phyloP scores from a whole-genome alignment of 2,329 filamentous ascomycete species.

The Colletotrichum cuscutae region DNA sequence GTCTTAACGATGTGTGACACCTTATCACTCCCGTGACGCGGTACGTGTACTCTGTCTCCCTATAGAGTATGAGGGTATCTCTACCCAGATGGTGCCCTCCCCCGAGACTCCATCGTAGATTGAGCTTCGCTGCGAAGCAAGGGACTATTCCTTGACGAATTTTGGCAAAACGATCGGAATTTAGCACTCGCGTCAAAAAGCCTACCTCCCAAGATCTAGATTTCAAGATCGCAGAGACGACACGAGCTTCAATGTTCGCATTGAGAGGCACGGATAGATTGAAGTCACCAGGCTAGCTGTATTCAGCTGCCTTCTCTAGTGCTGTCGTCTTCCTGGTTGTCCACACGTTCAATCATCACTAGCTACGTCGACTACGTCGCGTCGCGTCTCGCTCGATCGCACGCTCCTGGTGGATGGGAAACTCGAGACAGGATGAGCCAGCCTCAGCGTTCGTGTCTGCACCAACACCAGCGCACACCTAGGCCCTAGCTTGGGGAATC shows the following conservation, averaged over 20 bases:
- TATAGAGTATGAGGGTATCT: neutral
- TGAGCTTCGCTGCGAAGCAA: constrained; percentile 19
- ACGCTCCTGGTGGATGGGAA: constrained; percentile 3
- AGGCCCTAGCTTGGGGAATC: constrained; percentile 15
- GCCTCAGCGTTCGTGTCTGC: constrained; percentile 1
- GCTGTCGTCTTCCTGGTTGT: neutral
- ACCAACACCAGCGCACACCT: constrained; percentile 7
- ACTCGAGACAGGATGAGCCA: constrained; percentile 9
- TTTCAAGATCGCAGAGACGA: neutral
- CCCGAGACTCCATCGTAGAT: neutral
- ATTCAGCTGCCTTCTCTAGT: neutral
- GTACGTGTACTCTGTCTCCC: neutral
- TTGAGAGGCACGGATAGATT: neutral
- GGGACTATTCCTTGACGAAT: neutral
- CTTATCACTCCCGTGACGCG: neutral
- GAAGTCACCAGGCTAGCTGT: neutral
- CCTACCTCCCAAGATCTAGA: constrained; percentile 8
- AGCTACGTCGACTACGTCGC: neutral
- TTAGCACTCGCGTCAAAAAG: neutral
- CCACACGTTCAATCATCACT: neutral
- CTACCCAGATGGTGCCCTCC: neutral
- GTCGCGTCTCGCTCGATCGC: constrained; percentile 8
- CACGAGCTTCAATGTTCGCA: neutral
- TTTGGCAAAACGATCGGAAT: constrained; percentile 20
- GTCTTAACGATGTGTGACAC: neutral